Conservation (phyloP, 176 grass and related monocot genomes). For the Cenchrus fungigraminus region DNA sequence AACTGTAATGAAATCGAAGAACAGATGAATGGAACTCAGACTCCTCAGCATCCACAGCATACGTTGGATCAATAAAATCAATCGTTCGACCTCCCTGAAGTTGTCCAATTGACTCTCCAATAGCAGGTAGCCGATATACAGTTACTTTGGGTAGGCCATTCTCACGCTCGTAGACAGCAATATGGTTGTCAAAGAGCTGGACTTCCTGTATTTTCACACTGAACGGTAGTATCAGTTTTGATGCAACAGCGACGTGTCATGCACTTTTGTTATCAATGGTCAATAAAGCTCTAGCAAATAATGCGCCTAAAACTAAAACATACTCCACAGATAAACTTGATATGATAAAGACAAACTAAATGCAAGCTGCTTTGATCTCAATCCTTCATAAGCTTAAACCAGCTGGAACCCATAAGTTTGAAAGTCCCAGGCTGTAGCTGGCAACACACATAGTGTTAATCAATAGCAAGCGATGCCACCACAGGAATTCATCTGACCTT, state of each 20-base stretch:
- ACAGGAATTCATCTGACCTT: not conserved
- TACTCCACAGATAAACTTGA: not conserved
- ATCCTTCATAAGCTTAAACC: not conserved
- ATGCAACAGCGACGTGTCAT: not conserved
- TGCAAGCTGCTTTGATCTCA: not conserved
- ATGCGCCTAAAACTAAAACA: not conserved
- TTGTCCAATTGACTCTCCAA: constrained; percentile 65
- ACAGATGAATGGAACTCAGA: constrained; percentile 71
- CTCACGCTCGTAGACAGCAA: constrained; percentile 83
- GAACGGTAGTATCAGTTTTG: constrained; percentile 45
- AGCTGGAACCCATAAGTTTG: not conserved
- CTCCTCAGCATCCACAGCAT: constrained; percentile 57
- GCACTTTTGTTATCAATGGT: not conserved
- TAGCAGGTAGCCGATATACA: constrained; percentile 64
- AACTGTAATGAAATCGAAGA: constrained; percentile 81
- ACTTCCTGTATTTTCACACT: constrained; percentile 88
- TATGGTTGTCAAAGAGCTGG: constrained; percentile 77
- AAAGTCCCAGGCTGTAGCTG: constrained; percentile 9
- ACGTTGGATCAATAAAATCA: constrained; percentile 80
- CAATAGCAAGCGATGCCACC: not conserved
- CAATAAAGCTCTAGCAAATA: constrained; percentile 22
- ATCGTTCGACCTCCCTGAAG: constrained; percentile 62
- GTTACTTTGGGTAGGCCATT: constrained; percentile 81
- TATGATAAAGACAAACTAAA: not conserved
- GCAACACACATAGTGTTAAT: not conserved